A percentile compares a stretch with the other conserved stretches of the same genome.
Conservation (phyloP, 805 yeast species). For the Ogataea pilisensis region DNA sequence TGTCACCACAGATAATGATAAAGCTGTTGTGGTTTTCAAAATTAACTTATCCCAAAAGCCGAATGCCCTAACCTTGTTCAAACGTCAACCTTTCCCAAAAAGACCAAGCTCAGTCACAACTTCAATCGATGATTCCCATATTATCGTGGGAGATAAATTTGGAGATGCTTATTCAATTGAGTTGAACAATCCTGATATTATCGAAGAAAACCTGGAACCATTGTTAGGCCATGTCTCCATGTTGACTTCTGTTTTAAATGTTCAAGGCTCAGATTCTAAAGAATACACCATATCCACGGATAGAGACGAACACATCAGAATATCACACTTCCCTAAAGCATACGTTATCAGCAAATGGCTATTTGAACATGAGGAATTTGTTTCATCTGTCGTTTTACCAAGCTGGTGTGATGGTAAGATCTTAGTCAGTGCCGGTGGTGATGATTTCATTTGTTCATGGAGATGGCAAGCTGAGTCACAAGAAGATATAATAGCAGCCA, state of each 20-base stretch:
- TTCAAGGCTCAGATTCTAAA: slow-evolving; percentile 37
- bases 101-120: slow-evolving; percentile 83
- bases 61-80: slow-evolving; percentile 47
- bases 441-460: slow-evolving; percentile 70
- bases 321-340: slow-evolving; percentile 74
- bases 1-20: slow-evolving; percentile 78
- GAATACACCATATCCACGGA: slow-evolving; percentile 73
- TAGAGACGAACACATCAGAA: slow-evolving; percentile 92
- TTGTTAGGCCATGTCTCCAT: slow-evolving; percentile 94
- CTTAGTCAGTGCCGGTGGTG: slow-evolving; percentile 90
- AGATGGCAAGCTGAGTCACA: slow-evolving; percentile 58
- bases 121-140: slow-evolving; percentile 42
- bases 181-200: slow-evolving; percentile 34
- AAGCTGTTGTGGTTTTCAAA: slow-evolving; percentile 65
- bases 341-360: slow-evolving; percentile 77
- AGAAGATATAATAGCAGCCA: slow-evolving; percentile 38
- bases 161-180: slow-evolving; percentile 83
- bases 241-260: slow-evolving; percentile 71
- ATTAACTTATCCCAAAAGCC: slow-evolving; percentile 25
- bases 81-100: slow-evolving; percentile 80
- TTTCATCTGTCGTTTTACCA: slow-evolving; percentile 61
- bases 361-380: slow-evolving; percentile 83
- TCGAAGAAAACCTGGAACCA: slow-evolving; percentile 50
- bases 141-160: slow-evolving; percentile 87
- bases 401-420: slow-evolving; percentile 40